A percentile compares a stretch with the other conserved stretches of the same genome.
Conservation (phyloP, 176 grass and related monocot genomes). For the Oryza officinalis region DNA sequence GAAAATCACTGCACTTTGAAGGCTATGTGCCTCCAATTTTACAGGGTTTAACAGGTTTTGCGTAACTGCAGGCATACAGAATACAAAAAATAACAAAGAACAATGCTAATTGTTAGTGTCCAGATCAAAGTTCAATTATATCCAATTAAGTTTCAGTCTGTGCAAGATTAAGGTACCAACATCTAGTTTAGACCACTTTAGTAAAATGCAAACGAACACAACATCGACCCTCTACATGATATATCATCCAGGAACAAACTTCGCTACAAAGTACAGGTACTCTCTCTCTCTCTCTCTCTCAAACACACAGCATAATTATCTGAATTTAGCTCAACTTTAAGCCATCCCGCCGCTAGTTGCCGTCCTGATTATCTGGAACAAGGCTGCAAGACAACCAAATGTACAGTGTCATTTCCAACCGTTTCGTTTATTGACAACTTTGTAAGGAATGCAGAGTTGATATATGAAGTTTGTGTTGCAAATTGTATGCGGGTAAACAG, state of each 20-base stretch:
- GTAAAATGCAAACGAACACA: constrained; percentile 1
- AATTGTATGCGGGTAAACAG: neutral
- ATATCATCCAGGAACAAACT: constrained; percentile 20
- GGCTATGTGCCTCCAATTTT: too few relatives aligned
- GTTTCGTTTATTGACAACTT: neutral
- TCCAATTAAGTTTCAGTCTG: constrained; percentile 21
- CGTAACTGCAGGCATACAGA: neutral
- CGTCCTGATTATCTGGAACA: constrained; percentile 68
- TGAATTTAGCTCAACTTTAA: constrained; percentile 21
- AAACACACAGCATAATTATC: neutral
- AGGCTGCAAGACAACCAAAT: constrained; percentile 45
- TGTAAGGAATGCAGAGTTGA: neutral
- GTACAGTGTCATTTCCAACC: neutral
- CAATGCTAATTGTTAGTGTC: neutral
- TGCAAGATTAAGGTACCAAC: constrained; percentile 18
- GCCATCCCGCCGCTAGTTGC: constrained; percentile 53
- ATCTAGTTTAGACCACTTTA: constrained; percentile 12
- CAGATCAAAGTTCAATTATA: constrained; percentile 16
- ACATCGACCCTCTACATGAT: constrained; percentile 11
- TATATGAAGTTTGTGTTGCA: neutral
- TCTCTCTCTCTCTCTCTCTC: constrained; percentile 31
- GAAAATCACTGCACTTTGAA: too few relatives aligned
- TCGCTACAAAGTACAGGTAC: constrained; percentile 29
- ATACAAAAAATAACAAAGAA: neutral
- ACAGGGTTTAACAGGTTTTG: too few relatives aligned